Evolutionary conservation across 805 yeast genomes (phyloP), one percentile per base, ranked within the genome.

Genomic region (Ogataea zsoltii): DNA sequence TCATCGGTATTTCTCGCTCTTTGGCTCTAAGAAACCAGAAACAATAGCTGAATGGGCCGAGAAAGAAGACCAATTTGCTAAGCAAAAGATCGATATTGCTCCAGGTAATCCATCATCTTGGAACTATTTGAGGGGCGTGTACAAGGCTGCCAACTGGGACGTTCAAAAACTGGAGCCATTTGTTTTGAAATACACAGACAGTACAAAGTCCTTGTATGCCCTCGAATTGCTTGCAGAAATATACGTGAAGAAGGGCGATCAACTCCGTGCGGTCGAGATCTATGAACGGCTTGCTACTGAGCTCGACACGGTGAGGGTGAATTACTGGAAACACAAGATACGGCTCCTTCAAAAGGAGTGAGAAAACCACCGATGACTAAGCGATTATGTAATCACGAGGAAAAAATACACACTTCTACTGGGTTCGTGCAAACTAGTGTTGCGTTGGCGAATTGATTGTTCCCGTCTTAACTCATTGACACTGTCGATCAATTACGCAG

Each of bases 21-120:
- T 69, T 42, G 64, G 66, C 2, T n/a, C n/a, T n/a, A n/a, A n/a
- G n/a, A n/a, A n/a, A n/a, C n/a, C n/a, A n/a, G 45, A 49, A 14
- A n/a, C 44, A 45, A 28, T 49, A 10, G 38, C 51, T 30, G 36
- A 55, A 33, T 4, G 54, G 1, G 53, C 55, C 3, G 58, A 65
- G 0, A 56, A 57, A 3, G 97, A 91, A 57, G 57, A 84, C 2
- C 71, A 68, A 4, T 88, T 66, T 57, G 75, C 78, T 2, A 71
- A 69, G 53, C 58, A 51, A 1, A 63, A 71, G 45, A 85, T 92
- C 16, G 68, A 52, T 3, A 30, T 65, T 28, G 82, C 89, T 2
- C 96, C 97, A 0, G 88, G 86, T 36, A 92, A 94, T 61, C 82
- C 85, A 36, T 82, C 95, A 6, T 69, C 86, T 0, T 92, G 98